A percentile compares a stretch with the other conserved stretches of the same genome.
Conservation (phyloP, 305 asterid genomes). For the Coffea humblotiana region DNA sequence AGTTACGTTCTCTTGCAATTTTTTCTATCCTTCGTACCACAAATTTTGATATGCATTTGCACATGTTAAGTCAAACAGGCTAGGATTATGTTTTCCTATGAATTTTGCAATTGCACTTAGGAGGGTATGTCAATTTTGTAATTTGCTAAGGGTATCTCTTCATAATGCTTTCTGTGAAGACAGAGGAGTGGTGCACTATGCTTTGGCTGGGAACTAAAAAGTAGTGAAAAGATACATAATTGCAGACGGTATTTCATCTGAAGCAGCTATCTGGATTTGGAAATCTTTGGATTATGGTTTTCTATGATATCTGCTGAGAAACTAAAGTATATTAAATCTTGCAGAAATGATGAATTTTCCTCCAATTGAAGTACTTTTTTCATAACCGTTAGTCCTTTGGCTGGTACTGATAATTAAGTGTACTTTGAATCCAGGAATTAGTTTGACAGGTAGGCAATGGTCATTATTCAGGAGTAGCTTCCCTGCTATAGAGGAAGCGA, state of each 20-base stretch:
- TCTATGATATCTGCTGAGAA: neutral
- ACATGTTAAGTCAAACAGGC: neutral
- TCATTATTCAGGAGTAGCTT: slow-evolving; percentile 47
- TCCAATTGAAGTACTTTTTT: neutral
- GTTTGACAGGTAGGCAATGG: slow-evolving; percentile 61
- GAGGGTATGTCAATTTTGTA: neutral
- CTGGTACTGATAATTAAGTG: slow-evolving; percentile 4
- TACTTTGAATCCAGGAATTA: slow-evolving; percentile 46
- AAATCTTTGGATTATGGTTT: neutral
- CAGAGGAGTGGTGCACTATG: no score
- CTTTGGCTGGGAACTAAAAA: no score
- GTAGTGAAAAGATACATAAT: no score
- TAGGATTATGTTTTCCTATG: neutral
- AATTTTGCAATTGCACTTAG: neutral
- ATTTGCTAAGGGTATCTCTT: neutral
- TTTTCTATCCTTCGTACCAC: no score
- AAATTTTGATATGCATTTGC: no score
- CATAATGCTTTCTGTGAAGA: no score
- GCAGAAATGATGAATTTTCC: neutral
- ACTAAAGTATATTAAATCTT: neutral
- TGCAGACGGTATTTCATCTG: neutral
- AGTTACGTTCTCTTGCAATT: no score
- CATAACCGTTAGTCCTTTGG: neutral
- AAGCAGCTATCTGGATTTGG: neutral
- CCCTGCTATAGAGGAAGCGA: slow-evolving; percentile 57